Base-by-base conservation (phyloP, 192 early-diverging fungal species). In the Coemansia sp. region DNA sequence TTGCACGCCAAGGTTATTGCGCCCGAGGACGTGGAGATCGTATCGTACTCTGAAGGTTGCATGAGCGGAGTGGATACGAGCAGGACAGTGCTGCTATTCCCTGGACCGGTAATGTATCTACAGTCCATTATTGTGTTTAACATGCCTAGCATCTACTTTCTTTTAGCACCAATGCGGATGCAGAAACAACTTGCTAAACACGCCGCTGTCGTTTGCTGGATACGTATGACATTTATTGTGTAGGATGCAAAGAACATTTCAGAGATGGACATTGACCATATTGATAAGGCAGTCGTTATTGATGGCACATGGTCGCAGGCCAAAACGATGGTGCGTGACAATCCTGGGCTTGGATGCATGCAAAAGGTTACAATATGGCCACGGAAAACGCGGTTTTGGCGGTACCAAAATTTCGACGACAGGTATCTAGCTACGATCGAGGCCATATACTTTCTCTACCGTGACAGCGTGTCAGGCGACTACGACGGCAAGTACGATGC, bases 281-380 rank as follows among this genome's bases (percentile, higher is more conserved):
- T 94, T 65, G 90, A 93, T 63, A 81, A 79, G 44, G 61, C 94
- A 6, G 71, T 96, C 54, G 94, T 98, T 9, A 86, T 98, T 45
- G 94, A 98, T 68, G 96, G 96, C n/a, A 98, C 94, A 14, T 98
- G 96, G 96, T 76, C 81, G 19, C 94, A 98, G 55, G 92, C 92
- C 6, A 86, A 75, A 48, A 75, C 63, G 25, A 90, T 87, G 76
- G 74, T 70, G 65, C 81, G 75, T 50, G 68, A 75, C 67, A 77
- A 70, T 31, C 64, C 73, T 1, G 61, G 67, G 61, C 68, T 88
- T n/a, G 52, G 61, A 25, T 64, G 59, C 6, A 55, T 87, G 36
- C 81, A 64, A 23, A 76, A 86, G 64, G 87, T 92, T 7, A 88
- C 90, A 2, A 86, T 92, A 27, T 83, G 67, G 30, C 86, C 88